Evolutionary conservation across 2,329 filamentous ascomycete genomes (phyloP).

Genomic region (Arthrobotrys sphaeroides): DNA sequence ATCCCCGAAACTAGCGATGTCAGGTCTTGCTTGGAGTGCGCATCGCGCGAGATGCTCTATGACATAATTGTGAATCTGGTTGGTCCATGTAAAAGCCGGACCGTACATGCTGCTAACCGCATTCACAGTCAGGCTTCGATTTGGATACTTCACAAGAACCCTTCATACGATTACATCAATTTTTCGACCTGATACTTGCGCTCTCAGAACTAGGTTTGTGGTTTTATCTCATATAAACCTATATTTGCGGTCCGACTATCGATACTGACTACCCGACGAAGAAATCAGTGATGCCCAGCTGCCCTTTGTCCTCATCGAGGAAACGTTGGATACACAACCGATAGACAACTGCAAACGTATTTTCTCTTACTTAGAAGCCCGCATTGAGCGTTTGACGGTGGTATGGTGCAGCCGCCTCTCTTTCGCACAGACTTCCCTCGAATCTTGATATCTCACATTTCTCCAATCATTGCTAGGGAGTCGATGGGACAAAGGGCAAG

Average conservation of each 20-base stretch:
- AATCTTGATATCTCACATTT: slow-evolving; percentile 54
- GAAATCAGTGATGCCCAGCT: slow-evolving; percentile 77
- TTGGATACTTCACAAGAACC: background rate
- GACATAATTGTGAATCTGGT: slow-evolving; percentile 36
- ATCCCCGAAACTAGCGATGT: slow-evolving; percentile 12
- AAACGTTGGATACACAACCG: slow-evolving; percentile 93
- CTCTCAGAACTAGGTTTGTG: slow-evolving; percentile 81
- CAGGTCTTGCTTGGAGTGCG: slow-evolving; percentile 46
- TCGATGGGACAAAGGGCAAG: slow-evolving; percentile 50
- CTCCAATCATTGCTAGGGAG: slow-evolving; percentile 62
- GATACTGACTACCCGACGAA: slow-evolving; percentile 51
- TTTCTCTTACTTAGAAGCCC: slow-evolving; percentile 94
- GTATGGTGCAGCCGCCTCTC: slow-evolving; percentile 61
- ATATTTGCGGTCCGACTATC: background rate
- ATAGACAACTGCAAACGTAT: slow-evolving; percentile 89
- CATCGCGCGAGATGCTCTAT: slow-evolving; percentile 47
- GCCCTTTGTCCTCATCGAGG: slow-evolving; percentile 89
- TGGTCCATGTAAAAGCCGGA: background rate
- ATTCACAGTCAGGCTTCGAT: slow-evolving; percentile 27
- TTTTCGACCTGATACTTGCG: slow-evolving; percentile 89
- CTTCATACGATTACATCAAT: slow-evolving; percentile 33
- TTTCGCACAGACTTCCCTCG: background rate
- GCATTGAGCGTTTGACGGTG: slow-evolving; percentile 85
- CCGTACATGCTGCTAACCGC: background rate
- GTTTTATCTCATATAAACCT: slow-evolving; percentile 59